phyloP scores from a whole-genome alignment of 371 early-diverging fungal genomes.

The Smittium culicis region DNA sequence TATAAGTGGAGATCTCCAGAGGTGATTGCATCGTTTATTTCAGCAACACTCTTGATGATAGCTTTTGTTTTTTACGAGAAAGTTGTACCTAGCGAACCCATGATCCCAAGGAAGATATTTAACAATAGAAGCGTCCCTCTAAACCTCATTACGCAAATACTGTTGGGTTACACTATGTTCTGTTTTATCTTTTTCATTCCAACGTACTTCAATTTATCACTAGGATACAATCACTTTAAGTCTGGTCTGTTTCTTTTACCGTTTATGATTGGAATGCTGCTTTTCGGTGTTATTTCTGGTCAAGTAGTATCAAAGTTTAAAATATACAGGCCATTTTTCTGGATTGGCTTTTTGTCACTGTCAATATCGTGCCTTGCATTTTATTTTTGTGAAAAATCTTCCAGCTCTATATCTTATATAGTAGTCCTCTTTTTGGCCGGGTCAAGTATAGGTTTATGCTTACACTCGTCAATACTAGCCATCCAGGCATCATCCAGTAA shows the following conservation, averaged over 20 bases:
- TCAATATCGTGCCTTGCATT: not conserved
- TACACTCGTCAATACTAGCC: conserved; percentile 42
- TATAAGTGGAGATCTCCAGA: not conserved
- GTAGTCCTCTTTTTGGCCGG: conserved; percentile 44
- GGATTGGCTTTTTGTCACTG: not conserved
- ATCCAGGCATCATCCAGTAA: conserved; percentile 40
- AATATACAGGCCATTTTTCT: not conserved
- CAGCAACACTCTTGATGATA: not conserved
- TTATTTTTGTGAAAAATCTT: not conserved
- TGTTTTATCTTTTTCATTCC: conserved; percentile 48
- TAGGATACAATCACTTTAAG: conserved; percentile 34
- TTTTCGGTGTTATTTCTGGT: not conserved
- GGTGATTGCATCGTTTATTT: not conserved
- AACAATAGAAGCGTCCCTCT: not conserved
- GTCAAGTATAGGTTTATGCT: conserved; percentile 39
- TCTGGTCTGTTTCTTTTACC: conserved; percentile 36
- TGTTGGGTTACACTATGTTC: not conserved
- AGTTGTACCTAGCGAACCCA: not conserved
- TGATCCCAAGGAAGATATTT: not conserved
- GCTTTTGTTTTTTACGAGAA: not conserved
- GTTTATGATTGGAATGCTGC: not conserved
- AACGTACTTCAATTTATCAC: conserved; percentile 63
- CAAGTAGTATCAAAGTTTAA: conserved; percentile 1
- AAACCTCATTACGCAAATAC: not conserved
- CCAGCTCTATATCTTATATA: conserved; percentile 10